Conservation (phyloP, 306 rosid genomes). For the Leucaena leucocephala region DNA sequence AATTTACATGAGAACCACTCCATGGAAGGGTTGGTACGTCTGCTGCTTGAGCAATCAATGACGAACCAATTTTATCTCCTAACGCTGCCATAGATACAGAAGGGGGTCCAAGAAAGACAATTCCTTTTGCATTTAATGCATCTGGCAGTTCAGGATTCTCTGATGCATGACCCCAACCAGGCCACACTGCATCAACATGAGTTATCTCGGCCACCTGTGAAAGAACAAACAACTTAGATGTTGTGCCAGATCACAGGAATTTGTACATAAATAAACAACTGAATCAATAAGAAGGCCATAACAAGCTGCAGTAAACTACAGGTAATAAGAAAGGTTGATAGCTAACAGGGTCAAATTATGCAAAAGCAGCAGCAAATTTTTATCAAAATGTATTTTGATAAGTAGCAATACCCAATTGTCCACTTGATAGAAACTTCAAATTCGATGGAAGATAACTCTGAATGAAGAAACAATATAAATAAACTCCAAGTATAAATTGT, state of each 20-base stretch:
- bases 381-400: slow-evolving; percentile 16
- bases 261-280: background rate
- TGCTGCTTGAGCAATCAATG: slow-evolving; percentile 98
- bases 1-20: slow-evolving; percentile 97
- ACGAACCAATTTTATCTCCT: slow-evolving; percentile 99
- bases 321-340: background rate
- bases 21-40: slow-evolving; percentile 98
- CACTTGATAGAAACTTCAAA: slow-evolving; percentile 5
- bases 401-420: background rate
- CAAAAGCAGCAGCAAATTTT: background rate
- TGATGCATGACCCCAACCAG: slow-evolving; percentile 99
- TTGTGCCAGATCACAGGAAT: background rate
- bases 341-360: background rate
- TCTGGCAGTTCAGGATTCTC: slow-evolving; percentile 99
- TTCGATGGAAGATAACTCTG: background rate
- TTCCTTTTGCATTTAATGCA: slow-evolving; percentile 86
- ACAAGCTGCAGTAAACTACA: background rate
- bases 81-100: slow-evolving; percentile 91
- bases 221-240: slow-evolving; percentile 26
- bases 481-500: slow-evolving; percentile 7
- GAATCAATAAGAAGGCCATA: background rate
- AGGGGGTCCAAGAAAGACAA: slow-evolving; percentile 96
- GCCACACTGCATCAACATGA: slow-evolving; percentile 98
- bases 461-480: background rate
- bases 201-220: slow-evolving; percentile 94